A percentile compares a stretch with the other conserved stretches of the same genome.
phyloP scores from a whole-genome alignment of 2,329 filamentous ascomycete species.

The Fusarium abutilonis region DNA sequence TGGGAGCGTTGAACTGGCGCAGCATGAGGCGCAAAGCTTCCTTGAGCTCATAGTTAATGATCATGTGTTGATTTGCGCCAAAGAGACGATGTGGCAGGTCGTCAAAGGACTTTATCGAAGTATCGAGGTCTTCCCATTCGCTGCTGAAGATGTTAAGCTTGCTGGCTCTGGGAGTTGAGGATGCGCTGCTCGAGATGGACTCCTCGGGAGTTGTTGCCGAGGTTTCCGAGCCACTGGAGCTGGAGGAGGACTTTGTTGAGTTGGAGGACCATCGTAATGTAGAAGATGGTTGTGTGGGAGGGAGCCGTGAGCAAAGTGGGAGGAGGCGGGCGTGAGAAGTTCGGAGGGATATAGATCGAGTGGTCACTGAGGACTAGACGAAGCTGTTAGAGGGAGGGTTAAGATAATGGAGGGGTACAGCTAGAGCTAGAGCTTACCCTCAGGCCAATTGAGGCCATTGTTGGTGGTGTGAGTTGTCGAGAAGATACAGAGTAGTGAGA shows the following conservation, averaged over 20 bases:
- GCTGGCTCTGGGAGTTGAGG: constrained; percentile 38
- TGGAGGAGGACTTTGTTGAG: constrained; percentile 18
- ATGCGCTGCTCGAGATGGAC: constrained; percentile 28
- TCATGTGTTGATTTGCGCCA: constrained; percentile 94
- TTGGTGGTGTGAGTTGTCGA: not conserved
- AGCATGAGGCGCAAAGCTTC: constrained; percentile 86
- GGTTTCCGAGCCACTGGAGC: constrained; percentile 15
- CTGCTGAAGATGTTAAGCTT: constrained; percentile 53
- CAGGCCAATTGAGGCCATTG: constrained; percentile 41
- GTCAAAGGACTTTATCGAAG: constrained; percentile 56
- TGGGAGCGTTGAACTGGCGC: constrained; percentile 91
- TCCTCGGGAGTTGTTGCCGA: constrained; percentile 15
- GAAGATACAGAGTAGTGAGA: not conserved
- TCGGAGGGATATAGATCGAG: constrained; percentile 38
- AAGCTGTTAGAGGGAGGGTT: constrained; percentile 25
- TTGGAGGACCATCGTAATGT: constrained; percentile 39
- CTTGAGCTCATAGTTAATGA: constrained; percentile 95
- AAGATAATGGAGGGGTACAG: not conserved
- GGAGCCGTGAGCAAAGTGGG: constrained; percentile 9
- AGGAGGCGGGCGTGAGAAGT: constrained; percentile 22
- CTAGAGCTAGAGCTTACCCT: constrained; percentile 33
- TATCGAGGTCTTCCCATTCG: constrained; percentile 58
- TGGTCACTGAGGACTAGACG: constrained; percentile 33
- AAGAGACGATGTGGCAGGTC: constrained; percentile 67
- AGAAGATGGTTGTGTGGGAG: constrained; percentile 11